Evolutionary conservation across 2,329 filamentous ascomycete genomes (phyloP), one percentile per base, ranked within the genome.

Genomic region (Pestalotiopsis fici): DNA sequence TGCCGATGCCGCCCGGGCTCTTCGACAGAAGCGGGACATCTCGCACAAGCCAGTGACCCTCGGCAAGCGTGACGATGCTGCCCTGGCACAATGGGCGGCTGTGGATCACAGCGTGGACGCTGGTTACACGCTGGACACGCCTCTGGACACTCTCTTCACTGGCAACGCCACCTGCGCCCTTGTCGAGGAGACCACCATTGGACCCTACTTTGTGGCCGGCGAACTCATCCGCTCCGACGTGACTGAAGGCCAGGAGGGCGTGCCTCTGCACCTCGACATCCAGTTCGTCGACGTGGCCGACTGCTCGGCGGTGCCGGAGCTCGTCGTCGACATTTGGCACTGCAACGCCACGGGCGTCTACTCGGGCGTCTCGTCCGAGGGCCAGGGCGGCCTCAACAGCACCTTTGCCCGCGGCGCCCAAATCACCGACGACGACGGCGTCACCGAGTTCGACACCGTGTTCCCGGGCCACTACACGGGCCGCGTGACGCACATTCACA

Each of bases 401-500:
- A 83, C 80, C 12, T 82, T 77, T 70, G 75, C 79, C 5, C 80
- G 83, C 37, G 82, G 82, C 18, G 71, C 83, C 55, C 79, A 82
- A 65, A 70, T 75, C 47, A 83, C 81, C 25, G 75, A 81, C 65
- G 65, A 68, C 0, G 79, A 83, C 65, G 82, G 82, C 27, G 78
- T 82, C 3, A 81, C 75, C 3, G 75, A 79, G 65, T 83, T 83
- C 72, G 76, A 78, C 12, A 79, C 80, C 12, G 69, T 82, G 59
- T 83, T 82, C 74, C 82, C 81, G 15, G 81, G 83, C 15, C 81
- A 83, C 72, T 85, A 84, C 74, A 74, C 72, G 4, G 76, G 78
- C 9, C 81, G 85, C 11, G 78, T 83, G 2, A 80, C 77, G 2
- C 85, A 87, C 75, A 83, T 84, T 56, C 85, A 87, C 73, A 74